phyloP scores from a whole-genome alignment of 2,329 filamentous ascomycete genomes.

The Botrytis sinoallii region DNA sequence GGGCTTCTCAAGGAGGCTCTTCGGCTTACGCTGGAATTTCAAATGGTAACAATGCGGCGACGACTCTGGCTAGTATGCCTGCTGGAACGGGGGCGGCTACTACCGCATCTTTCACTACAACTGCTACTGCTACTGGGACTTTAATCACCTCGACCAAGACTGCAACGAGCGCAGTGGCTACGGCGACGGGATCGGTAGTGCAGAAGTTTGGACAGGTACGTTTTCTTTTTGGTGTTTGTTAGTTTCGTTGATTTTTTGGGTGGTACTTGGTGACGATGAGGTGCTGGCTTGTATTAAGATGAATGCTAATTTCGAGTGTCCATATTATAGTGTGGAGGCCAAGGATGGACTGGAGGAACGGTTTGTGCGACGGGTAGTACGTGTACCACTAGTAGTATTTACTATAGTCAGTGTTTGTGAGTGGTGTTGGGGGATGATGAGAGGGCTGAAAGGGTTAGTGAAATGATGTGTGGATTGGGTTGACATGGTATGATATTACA shows the following conservation, averaged over 20 bases:
- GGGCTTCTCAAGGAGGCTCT: conserved; percentile 23
- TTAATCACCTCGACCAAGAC: neutral
- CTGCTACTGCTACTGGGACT: neutral
- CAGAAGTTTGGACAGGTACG: conserved; percentile 25
- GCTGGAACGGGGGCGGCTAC: neutral
- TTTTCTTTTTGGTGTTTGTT: neutral
- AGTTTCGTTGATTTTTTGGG: no score
- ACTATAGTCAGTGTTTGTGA: conserved; percentile 29
- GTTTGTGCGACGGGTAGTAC: conserved; percentile 23
- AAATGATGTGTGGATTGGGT: neutral
- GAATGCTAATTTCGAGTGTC: neutral
- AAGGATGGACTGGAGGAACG: conserved; percentile 25
- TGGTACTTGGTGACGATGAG: no score
- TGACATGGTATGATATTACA: neutral
- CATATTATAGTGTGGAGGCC: conserved; percentile 26
- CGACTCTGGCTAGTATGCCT: neutral
- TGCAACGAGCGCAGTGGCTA: neutral
- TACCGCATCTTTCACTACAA: neutral
- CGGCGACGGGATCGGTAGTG: neutral
- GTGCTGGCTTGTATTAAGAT: neutral
- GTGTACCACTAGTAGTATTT: conserved; percentile 26
- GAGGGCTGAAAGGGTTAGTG: neutral
- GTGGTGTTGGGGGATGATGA: neutral
- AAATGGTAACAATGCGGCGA: neutral
- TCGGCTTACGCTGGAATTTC: neutral